Base-by-base conservation (phyloP, 352 stramenopile genomes). In the Pythium sp. region DNA sequence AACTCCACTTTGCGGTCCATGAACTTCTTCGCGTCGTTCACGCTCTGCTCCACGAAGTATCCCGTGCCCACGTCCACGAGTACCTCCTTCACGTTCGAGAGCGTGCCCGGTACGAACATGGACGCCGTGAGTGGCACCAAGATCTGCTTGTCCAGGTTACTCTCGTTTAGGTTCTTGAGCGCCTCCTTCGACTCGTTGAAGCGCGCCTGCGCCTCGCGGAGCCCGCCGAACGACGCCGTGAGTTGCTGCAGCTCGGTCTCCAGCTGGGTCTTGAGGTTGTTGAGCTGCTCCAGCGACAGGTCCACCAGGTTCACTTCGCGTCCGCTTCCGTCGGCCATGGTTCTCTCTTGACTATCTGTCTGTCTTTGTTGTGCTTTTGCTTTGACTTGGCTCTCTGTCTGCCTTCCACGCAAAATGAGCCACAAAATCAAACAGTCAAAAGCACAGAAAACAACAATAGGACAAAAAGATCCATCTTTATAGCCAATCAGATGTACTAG, bases 41-140 rank as follows among this genome's bases (percentile, higher is more conserved):
- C 73, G 49, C 75, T 91, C 68, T 98, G 97, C 79, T 98, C 90
- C 30, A 96, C 87, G 76, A 97, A 98, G 80, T 98, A 98, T 24
- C 94, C 95, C 34, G 95, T 98, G 34, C 95, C 95, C n/a, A 98
- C 77, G 68, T 98, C 95, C 64, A 98, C 92, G 43, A 98, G 80
- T 53, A 98, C 81, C 54, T 95, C 86, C 32, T 92, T 80, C 20
- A 94, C 87, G 67, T 96, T 91, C 38, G 82, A 72, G 34, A 98
- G 81, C 63, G 80, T 96, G 22, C 92, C 95, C 0, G 92, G 92
- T 28, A 97, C 93, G 69, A 98, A 98, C 68, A 98, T 93, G 64
- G 89, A 97, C 70, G 95, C 90, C n/a, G 95, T 98, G 34, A 98
- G 80, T 38, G 95, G 95, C 65, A 98, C 93, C 68, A 98, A 93